phyloP scores from a whole-genome alignment of 169 alveolate genomes.

The Eimeria brunetti region DNA sequence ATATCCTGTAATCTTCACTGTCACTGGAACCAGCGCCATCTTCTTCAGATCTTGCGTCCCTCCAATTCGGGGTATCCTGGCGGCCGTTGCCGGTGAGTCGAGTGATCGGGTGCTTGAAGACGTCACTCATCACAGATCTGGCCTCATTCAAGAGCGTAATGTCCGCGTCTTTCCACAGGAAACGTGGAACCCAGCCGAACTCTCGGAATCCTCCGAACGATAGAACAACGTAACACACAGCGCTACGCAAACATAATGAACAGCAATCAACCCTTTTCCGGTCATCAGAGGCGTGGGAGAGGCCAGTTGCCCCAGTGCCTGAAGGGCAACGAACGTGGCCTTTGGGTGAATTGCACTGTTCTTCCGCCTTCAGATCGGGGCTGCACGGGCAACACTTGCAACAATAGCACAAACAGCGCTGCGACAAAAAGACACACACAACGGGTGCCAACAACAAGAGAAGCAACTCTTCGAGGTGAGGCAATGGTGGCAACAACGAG shows the following conservation, averaged over 20 bases:
- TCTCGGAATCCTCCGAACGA: slow-evolving; percentile 66
- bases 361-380: slow-evolving; percentile 1
- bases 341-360: neutral
- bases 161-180: slow-evolving; percentile 51
- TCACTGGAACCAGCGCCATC: neutral
- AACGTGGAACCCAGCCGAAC: slow-evolving; percentile 56
- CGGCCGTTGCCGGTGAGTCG: neutral
- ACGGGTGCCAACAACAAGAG: slow-evolving; percentile 45
- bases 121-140: slow-evolving; percentile 22
- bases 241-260: slow-evolving; percentile 30
- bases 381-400: slow-evolving; percentile 63
- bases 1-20: neutral
- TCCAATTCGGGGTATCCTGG: neutral
- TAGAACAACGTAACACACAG: slow-evolving; percentile 50
- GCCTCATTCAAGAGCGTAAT: slow-evolving; percentile 38
- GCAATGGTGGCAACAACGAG: slow-evolving; percentile 63
- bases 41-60: neutral
- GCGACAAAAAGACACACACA: slow-evolving; percentile 14
- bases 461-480: slow-evolving; percentile 61
- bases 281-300: neutral
- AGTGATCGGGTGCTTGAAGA: neutral
- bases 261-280: neutral
- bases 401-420: slow-evolving; percentile 53
- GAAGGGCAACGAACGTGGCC: neutral
- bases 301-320: neutral